Base-by-base conservation (phyloP, 2,329 filamentous ascomycete genomes). In the Monilinia aucupariae region DNA sequence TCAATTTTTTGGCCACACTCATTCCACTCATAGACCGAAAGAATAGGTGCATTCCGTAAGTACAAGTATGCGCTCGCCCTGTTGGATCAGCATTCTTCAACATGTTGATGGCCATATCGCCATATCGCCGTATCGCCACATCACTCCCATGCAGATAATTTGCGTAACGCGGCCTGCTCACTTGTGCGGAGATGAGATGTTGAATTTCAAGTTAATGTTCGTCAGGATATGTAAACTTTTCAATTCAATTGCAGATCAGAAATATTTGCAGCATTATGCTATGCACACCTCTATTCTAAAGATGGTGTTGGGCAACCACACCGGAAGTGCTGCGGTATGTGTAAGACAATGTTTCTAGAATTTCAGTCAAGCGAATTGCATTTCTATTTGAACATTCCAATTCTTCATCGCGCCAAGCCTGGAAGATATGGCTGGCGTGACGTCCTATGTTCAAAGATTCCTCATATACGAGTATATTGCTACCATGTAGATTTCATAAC, bases 61-160 rank as follows among this genome's bases (percentile, higher is more conserved):
- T 20, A 56, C 17, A 17, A 15, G 3, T 15, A 12, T 34, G 45
- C 43, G 8, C 8, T 47, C 20, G 27, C 27, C 25, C 27, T n/a
- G n/a, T 47, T 56, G 41, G 15, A 25, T 56, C 54, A 56, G 20
- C 54, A 56, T 58, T 58, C 41, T 47, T 47, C 54, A 58, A 22
- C 41, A 47, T 34, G 7, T 45, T 17, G 53, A 56, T 4, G 27
- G 13, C 22, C 27, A 56, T 34, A 13, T 25, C 10, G 39, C 53
- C 53, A 47, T 13, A 13, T 20, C 41, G 25, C 20, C n/a, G n/a
- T 45, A 13, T 25, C 9, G 39, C 53, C 53, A 45, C 20, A 13
- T 20, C 41, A 34, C 20, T 34, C 17, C 27, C 30, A 25, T 45
- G 20, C 27, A 27, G 20, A 47, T 17, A 6, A 34, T 34, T 10